Evolutionary conservation across 129 eudicot species (phyloP).

Genomic region (Rutidosis leptorrhynchoides): DNA sequence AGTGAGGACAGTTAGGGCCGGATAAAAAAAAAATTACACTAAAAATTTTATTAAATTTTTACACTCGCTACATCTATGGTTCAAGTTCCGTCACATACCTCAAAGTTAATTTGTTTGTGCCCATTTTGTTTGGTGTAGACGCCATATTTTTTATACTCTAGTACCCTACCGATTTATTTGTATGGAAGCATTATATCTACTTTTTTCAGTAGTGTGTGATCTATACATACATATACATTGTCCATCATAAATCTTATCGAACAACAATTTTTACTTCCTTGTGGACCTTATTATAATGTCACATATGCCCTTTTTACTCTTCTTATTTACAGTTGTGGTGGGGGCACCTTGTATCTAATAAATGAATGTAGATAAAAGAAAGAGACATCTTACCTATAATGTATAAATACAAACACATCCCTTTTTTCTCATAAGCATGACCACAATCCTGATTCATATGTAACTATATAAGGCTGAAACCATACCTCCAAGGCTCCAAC

Average conservation of each 20-base stretch:
- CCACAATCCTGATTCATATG: slow-evolving; percentile 28
- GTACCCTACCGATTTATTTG: not conserved
- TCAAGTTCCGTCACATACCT: too few species aligned
- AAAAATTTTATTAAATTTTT: too few species aligned
- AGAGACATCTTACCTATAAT: slow-evolving; percentile 32
- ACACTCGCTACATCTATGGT: too few species aligned
- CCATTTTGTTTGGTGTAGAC: too few species aligned
- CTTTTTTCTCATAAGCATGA: slow-evolving; percentile 15
- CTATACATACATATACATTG: too few species aligned
- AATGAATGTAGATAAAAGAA: slow-evolving; percentile 30
- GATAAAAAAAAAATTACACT: too few species aligned
- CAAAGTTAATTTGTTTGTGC: too few species aligned
- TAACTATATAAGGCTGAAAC: slow-evolving; percentile 24
- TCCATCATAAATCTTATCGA: not conserved
- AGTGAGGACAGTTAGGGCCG: too few species aligned
- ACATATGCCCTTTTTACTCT: not conserved
- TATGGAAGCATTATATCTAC: too few species aligned
- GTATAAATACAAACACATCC: slow-evolving; percentile 26
- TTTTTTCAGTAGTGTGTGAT: not conserved
- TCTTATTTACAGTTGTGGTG: not conserved
- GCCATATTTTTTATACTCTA: too few species aligned
- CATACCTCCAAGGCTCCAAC: slow-evolving; percentile 21
- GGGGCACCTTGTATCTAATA: slow-evolving; percentile 18
- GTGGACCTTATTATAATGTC: not conserved
- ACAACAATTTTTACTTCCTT: not conserved